Base-by-base conservation (phyloP, 2,329 filamentous ascomycete genomes). In the Clonostachys byssicola region DNA sequence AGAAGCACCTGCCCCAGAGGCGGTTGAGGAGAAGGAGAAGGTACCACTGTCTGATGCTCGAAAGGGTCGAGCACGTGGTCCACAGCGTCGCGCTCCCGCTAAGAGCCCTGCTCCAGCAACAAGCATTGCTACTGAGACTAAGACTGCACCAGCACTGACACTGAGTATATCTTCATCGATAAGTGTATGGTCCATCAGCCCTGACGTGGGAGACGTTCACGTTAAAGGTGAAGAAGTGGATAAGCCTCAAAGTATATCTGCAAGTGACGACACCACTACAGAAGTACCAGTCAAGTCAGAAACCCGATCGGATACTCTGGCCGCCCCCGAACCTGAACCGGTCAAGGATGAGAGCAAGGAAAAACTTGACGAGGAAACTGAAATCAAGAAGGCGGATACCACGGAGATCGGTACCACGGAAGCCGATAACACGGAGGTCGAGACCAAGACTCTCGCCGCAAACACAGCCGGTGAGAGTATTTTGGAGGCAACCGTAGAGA, bases 61-160 rank as follows among this genome's bases (percentile, higher is more conserved):
- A 54, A 97, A 97, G 72, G 84, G 91, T 20, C 81, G 94, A 54
- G 94, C 94, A 18, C 85, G 89, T 54, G 94, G 94, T 12, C 94
- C 94, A 14, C 85, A 90, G 55, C 81, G 91, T 54, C 80, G 91
- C 60, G 82, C 87, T 20, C 80, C 47, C 33, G 73, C 77, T 12
- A 78, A 71, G 67, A 71, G 68, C 51, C 63, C 73, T 20, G 68
- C 65, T 3, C 71, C 63, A 34, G 64, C 57, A 35, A 60, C 50
- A 8, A 54, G 23, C 23, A 30, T 63, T 6, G 56, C 59, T 8
- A 71, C 61, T 35, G 64, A 57, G 34, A 59, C 49, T 9, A 54
- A 63, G 7, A 56, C 60, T 8, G 55, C 60, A 34, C 62, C 64
- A 43, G 57, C 52, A 18, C 43, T 51, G 8, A 74, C 72, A 1